Percentiles rank a stretch among this genome's conserved stretches.
These are phyloP conservation scores for Soucietia sequanensis DNA, from an alignment of 805 yeast species.

Conservation along the genomic window DNA sequence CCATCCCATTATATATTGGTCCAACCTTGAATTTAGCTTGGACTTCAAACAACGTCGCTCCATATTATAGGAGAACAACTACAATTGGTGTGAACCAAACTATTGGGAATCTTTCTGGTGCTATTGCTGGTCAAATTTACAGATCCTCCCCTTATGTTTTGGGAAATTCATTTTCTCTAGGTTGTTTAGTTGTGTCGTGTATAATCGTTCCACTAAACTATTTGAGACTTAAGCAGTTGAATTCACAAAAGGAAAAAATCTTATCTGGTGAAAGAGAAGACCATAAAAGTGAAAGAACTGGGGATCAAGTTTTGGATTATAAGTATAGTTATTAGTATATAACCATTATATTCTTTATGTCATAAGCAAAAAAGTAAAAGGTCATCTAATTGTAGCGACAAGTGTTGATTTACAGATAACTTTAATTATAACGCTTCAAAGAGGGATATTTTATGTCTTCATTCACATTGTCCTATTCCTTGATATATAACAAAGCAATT, in stretches of 20 bases:
- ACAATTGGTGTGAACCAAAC: constrained; percentile 43
- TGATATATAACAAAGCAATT: too few species aligned
- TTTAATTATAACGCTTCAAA: too few species aligned
- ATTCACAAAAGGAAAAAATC: constrained; percentile 10
- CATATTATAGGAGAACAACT: constrained; percentile 42
- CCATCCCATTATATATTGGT: constrained; percentile 34
- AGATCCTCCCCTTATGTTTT: constrained; percentile 35
- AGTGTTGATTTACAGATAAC: too few species aligned
- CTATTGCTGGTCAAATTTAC: constrained; percentile 44
- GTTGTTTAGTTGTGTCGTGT: constrained; percentile 24
- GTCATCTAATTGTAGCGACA: too few species aligned
- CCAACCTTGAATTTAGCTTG: constrained; percentile 43
- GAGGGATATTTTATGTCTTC: too few species aligned
- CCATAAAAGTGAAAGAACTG: constrained; percentile 13
- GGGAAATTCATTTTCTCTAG: constrained; percentile 42
- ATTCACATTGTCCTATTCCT: too few species aligned
- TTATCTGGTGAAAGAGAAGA: constrained; percentile 18
- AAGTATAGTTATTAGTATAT: constrained; percentile 12
- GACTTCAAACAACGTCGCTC: constrained; percentile 43
- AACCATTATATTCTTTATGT: not conserved
- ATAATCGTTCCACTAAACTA: constrained; percentile 14
- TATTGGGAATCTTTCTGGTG: constrained; percentile 46
- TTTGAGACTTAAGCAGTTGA: constrained; percentile 9
- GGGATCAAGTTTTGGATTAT: constrained; percentile 21
- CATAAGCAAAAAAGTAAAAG: too few species aligned